phyloP scores from a whole-genome alignment of 1,284 basidiomycete species.

The Austroboletus rostrupii region DNA sequence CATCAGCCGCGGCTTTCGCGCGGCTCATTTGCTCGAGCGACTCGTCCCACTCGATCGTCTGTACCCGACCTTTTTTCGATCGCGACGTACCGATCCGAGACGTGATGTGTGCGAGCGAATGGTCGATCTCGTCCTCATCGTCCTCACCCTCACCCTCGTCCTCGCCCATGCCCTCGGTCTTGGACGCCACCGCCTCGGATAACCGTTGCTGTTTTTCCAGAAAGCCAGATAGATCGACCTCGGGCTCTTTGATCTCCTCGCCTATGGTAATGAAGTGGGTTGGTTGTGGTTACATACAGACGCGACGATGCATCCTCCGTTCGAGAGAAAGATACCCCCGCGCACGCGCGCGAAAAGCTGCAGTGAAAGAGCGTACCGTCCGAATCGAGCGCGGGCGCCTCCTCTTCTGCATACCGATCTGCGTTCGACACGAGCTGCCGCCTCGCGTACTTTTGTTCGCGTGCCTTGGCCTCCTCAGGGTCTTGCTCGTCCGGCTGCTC shows the following conservation, averaged over 20 bases:
- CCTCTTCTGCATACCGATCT: constrained; percentile 70
- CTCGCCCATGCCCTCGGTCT: neutral
- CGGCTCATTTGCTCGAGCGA: constrained; percentile 58
- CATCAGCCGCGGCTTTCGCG: constrained; percentile 70
- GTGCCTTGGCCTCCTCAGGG: constrained; percentile 48
- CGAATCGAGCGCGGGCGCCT: constrained; percentile 58
- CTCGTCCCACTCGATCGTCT: constrained; percentile 63
- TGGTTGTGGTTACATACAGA: too few species aligned
- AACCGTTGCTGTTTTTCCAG: constrained; percentile 60
- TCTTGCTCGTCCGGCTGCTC: constrained; percentile 41
- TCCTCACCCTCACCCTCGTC: constrained; percentile 39
- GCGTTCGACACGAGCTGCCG: constrained; percentile 63
- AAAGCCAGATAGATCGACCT: constrained; percentile 67
- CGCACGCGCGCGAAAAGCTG: too few species aligned
- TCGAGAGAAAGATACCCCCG: too few species aligned
- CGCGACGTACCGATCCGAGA: constrained; percentile 19
- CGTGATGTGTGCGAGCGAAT: constrained; percentile 50
- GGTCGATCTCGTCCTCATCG: constrained; percentile 63
- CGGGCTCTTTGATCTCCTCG: constrained; percentile 64
- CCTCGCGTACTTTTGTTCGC: constrained; percentile 46
- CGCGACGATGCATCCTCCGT: too few species aligned
- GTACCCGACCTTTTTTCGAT: constrained; percentile 58
- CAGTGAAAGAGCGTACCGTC: constrained; percentile 42
- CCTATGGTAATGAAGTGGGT: too few species aligned
- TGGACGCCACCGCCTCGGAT: constrained; percentile 28